These are phyloP conservation scores for Aureoboletus auriporus DNA, from an alignment of 768 basidiomycete genomes.

Conservation along the genomic window DNA sequence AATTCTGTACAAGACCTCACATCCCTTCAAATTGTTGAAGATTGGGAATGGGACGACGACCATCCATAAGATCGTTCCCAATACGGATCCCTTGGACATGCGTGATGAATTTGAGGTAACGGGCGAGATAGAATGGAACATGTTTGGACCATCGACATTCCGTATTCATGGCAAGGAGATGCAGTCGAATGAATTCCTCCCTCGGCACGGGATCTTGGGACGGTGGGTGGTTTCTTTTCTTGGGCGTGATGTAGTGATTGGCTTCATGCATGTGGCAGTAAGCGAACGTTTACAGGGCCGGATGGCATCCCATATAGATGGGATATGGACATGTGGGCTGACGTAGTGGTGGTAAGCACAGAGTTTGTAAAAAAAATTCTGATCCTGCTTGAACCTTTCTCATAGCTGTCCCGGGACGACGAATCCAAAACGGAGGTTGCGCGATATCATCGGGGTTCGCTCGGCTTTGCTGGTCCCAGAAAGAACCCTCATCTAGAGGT, in stretches of 20 bases:
- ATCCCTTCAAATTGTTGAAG: background rate
- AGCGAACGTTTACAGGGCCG: slow-evolving; percentile 23
- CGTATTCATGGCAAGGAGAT: slow-evolving; percentile 26
- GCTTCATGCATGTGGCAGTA: too few relatives aligned
- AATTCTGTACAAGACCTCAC: slow-evolving; percentile 22
- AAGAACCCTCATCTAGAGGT: slow-evolving; percentile 15
- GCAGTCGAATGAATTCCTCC: slow-evolving; percentile 19
- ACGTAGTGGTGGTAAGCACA: slow-evolving; percentile 8
- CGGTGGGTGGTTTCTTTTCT: slow-evolving; percentile 7
- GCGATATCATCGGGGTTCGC: slow-evolving; percentile 13
- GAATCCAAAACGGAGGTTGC: slow-evolving; percentile 7
- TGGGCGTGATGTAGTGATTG: too few relatives aligned
- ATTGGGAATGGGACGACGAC: slow-evolving; percentile 14
- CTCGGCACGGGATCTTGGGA: slow-evolving; percentile 10
- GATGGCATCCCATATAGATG: slow-evolving; percentile 32
- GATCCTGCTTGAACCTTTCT: background rate
- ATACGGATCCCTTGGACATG: slow-evolving; percentile 15
- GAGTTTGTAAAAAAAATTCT: too few relatives aligned
- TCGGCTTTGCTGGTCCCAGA: slow-evolving; percentile 16
- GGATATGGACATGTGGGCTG: slow-evolving; percentile 14
- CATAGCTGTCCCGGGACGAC: slow-evolving; percentile 17
- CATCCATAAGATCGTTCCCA: slow-evolving; percentile 18
- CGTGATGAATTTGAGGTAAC: slow-evolving; percentile 25
- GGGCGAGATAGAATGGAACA: slow-evolving; percentile 33
- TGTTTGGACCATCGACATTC: slow-evolving; percentile 24